Evolutionary conservation across 352 stramenopile genomes (phyloP).

Genomic region (Globisporangium sylvaticum): DNA sequence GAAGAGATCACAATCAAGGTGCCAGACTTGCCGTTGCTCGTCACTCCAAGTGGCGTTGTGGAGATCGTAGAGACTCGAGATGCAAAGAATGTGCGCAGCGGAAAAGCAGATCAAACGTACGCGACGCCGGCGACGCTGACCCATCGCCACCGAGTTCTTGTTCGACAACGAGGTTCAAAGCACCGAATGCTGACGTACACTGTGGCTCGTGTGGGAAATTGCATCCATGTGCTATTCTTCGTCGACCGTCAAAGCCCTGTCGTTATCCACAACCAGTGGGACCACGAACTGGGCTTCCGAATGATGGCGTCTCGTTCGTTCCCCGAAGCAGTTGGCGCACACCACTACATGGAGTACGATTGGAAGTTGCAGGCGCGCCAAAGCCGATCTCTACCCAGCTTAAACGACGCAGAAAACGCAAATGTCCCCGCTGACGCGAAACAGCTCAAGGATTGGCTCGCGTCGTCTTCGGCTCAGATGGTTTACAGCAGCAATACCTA

Average conservation of each 20-base stretch:
- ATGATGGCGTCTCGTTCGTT: constrained; percentile 39
- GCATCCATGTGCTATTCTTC: constrained; percentile 65
- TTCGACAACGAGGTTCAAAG: constrained; percentile 39
- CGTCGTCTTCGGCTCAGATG: constrained; percentile 19
- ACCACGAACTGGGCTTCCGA: constrained; percentile 42
- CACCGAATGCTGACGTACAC: constrained; percentile 77
- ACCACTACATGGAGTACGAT: constrained; percentile 74
- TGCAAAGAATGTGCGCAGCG: constrained; percentile 12
- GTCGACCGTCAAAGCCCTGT: constrained; percentile 63
- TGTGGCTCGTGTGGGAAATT: constrained; percentile 38
- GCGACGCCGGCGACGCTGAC: constrained; percentile 39
- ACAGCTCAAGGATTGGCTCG: constrained; percentile 34
- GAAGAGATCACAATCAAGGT: constrained; percentile 42
- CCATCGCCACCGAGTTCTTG: constrained; percentile 46
- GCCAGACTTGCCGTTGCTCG: constrained; percentile 31
- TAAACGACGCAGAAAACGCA: not conserved
- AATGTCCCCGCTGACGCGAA: not conserved
- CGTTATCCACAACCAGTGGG: constrained; percentile 64
- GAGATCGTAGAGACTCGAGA: constrained; percentile 18
- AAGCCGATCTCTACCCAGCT: constrained; percentile 1
- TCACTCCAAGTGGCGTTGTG: constrained; percentile 27
- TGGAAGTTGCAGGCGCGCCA: constrained; percentile 42
- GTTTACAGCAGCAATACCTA: constrained; percentile 2
- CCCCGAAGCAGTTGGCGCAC: constrained; percentile 46
- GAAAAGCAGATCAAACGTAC: constrained; percentile 28